A percentile compares a stretch with the other conserved stretches of the same genome.
Conservation (phyloP, 139 green algal genomes). For the Chlorella sp. region DNA sequence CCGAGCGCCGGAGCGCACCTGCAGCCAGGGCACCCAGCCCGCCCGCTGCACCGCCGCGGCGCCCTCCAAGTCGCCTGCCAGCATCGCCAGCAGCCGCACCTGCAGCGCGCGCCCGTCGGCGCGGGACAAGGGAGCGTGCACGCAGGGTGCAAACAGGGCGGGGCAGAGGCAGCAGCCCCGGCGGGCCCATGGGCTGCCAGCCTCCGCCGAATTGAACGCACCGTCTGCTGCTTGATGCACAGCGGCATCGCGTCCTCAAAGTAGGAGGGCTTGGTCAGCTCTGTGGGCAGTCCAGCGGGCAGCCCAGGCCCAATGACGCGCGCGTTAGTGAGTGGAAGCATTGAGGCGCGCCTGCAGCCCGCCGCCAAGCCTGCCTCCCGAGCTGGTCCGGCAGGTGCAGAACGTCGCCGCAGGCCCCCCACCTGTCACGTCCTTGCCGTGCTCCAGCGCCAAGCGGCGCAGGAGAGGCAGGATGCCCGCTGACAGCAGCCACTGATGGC, state of each 20-base stretch:
- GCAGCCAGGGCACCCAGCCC: constrained; percentile 62
- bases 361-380: too few relatives aligned
- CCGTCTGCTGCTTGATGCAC: constrained; percentile 9
- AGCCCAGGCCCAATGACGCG: too few relatives aligned
- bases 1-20: too few relatives aligned
- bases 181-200: too few relatives aligned
- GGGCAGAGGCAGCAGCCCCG: too few relatives aligned
- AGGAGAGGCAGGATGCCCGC: constrained; percentile 69
- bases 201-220: too few relatives aligned
- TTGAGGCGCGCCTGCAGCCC: too few relatives aligned
- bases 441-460: constrained; percentile 52
- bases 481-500: constrained; percentile 63
- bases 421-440: constrained; percentile 2
- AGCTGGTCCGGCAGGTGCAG: background rate
- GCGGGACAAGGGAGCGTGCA: too few relatives aligned
- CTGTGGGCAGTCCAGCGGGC: too few relatives aligned
- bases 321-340: too few relatives aligned
- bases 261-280: background rate
- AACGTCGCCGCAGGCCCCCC: constrained; percentile 11
- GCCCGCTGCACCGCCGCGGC: constrained; percentile 13
- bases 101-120: too few relatives aligned
- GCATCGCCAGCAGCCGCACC: constrained; percentile 68
- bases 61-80: constrained; percentile 46
- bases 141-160: too few relatives aligned
- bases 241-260: constrained; percentile 7